Percentiles rank a stretch among this genome's conserved stretches.
These are phyloP conservation scores for Cladophialophora immunda DNA, from an alignment of 2,329 filamentous ascomycete genomes.

Conservation along the genomic window DNA sequence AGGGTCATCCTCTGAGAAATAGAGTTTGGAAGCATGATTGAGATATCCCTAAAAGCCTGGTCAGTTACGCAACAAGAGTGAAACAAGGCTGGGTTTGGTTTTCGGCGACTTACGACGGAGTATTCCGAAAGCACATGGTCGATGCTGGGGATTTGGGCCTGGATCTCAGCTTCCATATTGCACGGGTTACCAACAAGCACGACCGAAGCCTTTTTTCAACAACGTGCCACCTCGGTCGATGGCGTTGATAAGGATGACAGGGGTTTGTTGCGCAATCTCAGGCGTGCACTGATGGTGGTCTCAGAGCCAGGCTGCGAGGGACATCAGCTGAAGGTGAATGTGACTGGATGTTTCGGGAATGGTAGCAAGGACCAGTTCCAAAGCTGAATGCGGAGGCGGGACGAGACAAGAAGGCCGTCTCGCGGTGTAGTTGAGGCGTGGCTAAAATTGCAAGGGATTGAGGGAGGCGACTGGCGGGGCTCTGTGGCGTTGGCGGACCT, in stretches of 20 bases:
- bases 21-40: conserved; percentile 87
- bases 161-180: conserved; percentile 86
- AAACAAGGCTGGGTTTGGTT: not conserved
- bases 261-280: not conserved
- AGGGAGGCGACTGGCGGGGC: conserved; percentile 2
- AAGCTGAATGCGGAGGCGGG: conserved; percentile 5
- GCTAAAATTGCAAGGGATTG: conserved; percentile 20
- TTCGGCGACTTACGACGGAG: conserved; percentile 66
- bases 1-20: conserved; percentile 75
- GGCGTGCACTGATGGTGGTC: conserved; percentile 4
- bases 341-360: conserved; percentile 4
- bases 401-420: not conserved
- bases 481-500: not conserved
- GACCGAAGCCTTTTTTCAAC: not conserved
- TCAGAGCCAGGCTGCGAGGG: not conserved
- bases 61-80: conserved; percentile 15
- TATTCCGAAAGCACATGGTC: conserved; percentile 91
- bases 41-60: conserved; percentile 73
- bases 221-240: not conserved
- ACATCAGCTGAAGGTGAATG: not conserved
- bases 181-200: conserved; percentile 3
- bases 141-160: conserved; percentile 82
- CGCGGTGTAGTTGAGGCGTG: conserved; percentile 1
- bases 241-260: not conserved
- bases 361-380: conserved; percentile 3